Conservation (phyloP, 2,329 filamentous ascomycete genomes). For the Penicillium sp. region DNA sequence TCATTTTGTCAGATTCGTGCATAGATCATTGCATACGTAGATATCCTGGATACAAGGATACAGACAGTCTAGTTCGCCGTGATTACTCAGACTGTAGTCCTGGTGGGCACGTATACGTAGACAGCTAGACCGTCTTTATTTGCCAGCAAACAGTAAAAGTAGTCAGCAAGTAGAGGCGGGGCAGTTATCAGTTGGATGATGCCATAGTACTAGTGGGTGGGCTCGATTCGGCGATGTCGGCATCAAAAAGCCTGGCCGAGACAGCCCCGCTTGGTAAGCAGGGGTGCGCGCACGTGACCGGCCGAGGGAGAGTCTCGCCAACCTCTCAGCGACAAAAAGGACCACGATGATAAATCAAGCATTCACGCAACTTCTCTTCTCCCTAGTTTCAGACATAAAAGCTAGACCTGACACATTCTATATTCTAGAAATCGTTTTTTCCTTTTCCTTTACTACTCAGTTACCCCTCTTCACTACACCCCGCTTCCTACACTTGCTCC, state of each 20-base stretch:
- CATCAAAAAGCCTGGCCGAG: not conserved
- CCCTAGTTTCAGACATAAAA: not conserved
- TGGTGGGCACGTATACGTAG: not conserved
- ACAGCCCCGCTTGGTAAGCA: slow-evolving; percentile 14
- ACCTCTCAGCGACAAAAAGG: not conserved
- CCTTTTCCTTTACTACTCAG: not conserved
- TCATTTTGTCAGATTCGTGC: not conserved
- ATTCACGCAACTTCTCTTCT: not conserved
- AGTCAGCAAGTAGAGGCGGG: too few relatives aligned
- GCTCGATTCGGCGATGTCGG: not conserved
- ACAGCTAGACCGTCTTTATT: too few relatives aligned
- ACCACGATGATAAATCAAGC: slow-evolving; percentile 14
- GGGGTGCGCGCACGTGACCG: slow-evolving; percentile 9
- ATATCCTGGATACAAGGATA: not conserved
- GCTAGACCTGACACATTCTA: not conserved
- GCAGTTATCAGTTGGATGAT: not conserved
- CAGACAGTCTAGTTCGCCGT: not conserved
- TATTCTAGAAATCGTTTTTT: not conserved
- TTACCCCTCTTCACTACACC: not conserved
- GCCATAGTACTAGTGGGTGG: too few relatives aligned
- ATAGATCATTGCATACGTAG: not conserved
- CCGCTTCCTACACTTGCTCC: not conserved
- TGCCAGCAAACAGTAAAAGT: too few relatives aligned
- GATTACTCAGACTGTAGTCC: not conserved
- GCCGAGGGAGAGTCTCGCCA: not conserved